Conservation (phyloP, 106 monocot species). For the Cymbidium sinense region DNA sequence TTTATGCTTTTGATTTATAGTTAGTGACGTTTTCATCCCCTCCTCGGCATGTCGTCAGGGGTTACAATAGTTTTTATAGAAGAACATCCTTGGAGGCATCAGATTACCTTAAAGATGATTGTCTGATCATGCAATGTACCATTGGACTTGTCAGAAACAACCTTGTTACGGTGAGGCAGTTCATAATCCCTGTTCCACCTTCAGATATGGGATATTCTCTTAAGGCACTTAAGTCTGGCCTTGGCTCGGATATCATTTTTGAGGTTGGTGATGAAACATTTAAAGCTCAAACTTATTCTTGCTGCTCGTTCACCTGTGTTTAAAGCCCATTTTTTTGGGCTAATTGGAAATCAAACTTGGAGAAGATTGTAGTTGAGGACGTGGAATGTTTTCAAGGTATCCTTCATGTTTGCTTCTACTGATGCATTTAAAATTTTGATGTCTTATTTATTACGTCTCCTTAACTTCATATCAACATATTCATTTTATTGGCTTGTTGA, state of each 20-base stretch:
- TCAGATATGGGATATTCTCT: conserved; percentile 27
- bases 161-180: conserved; percentile 19
- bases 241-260: conserved; percentile 25
- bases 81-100: conserved; percentile 34
- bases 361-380: conserved; percentile 30
- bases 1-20: no score
- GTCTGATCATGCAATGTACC: conserved; percentile 28
- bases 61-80: conserved; percentile 35
- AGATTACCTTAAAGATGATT: conserved; percentile 34
- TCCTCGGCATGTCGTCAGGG: conserved; percentile 12
- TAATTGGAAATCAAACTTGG: conserved; percentile 22
- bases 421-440: background rate
- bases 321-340: conserved; percentile 40
- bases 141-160: conserved; percentile 37
- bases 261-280: conserved; percentile 28
- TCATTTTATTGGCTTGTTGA: background rate
- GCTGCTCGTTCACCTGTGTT: conserved; percentile 41
- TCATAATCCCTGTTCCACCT: conserved; percentile 22
- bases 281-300: conserved; percentile 26
- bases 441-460: background rate
- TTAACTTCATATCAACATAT: background rate
- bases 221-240: conserved; percentile 12
- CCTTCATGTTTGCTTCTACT: background rate
- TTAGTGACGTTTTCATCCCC: background rate
- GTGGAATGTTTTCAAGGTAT: conserved; percentile 40